Percentiles rank a stretch among this genome's conserved stretches.
phyloP scores from a whole-genome alignment of 371 early-diverging fungal genomes.

The Mortierella sp. region DNA sequence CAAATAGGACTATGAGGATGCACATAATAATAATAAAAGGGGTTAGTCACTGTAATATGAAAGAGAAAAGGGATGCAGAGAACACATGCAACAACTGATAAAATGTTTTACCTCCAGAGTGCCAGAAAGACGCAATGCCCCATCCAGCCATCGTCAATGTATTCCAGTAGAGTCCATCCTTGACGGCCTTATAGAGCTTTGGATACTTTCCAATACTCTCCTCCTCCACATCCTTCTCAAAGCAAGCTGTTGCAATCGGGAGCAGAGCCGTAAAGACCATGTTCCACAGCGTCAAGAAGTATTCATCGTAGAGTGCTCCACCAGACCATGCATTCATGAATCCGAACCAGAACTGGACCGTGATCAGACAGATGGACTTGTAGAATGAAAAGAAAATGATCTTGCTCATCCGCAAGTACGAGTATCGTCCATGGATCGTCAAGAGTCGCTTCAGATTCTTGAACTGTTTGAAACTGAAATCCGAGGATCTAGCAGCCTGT shows the following conservation, averaged over 20 bases:
- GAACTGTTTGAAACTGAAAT: conserved; percentile 91
- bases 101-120: conserved; percentile 58
- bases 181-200: conserved; percentile 80
- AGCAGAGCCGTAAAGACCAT: conserved; percentile 84
- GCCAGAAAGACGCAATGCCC: conserved; percentile 72
- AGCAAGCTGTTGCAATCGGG: conserved; percentile 81
- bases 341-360: conserved; percentile 78
- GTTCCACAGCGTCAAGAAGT: conserved; percentile 84
- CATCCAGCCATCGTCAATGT: conserved; percentile 63
- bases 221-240: conserved; percentile 84
- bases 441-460: conserved; percentile 76
- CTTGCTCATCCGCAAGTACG: conserved; percentile 79
- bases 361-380: conserved; percentile 85
- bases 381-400: conserved; percentile 85
- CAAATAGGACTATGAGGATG: conserved; percentile 27
- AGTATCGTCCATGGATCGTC: conserved; percentile 87
- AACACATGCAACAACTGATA: too few species aligned
- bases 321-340: conserved; percentile 88
- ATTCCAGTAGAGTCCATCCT: conserved; percentile 70
- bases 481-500: conserved; percentile 87
- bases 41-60: conserved; percentile 3
- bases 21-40: neutral
- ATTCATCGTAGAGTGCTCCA: conserved; percentile 80
- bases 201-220: conserved; percentile 80
- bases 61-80: too few species aligned